These are phyloP conservation scores for Ajuga reptans DNA, from an alignment of 305 asterid species.

Conservation along the genomic window DNA sequence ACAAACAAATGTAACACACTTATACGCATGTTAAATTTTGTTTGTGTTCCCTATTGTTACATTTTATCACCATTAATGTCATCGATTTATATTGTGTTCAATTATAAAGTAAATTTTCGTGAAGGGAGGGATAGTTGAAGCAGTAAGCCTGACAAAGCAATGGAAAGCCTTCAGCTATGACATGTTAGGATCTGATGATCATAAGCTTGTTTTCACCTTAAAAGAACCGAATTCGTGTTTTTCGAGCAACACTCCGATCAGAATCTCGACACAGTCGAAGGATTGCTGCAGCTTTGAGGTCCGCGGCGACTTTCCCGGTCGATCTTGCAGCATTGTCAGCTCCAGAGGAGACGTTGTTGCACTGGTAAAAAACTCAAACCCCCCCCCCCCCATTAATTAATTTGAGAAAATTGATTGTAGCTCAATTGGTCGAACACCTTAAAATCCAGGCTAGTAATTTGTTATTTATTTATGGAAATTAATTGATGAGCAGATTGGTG, in stretches of 20 bases:
- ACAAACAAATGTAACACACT: no score
- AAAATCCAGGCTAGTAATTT: no score
- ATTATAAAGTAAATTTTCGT: no score
- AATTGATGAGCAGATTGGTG: conserved; percentile 51
- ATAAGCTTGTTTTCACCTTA: conserved; percentile 51
- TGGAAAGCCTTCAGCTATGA: conserved; percentile 58
- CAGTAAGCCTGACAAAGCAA: conserved; percentile 44
- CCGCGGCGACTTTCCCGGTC: conserved; percentile 48
- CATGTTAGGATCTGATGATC: conserved; percentile 35
- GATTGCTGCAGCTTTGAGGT: conserved; percentile 39
- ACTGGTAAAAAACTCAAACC: conserved; percentile 26
- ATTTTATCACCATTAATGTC: no score
- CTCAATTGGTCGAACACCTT: no score
- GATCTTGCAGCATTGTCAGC: conserved; percentile 51
- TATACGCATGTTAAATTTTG: no score
- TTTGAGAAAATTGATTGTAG: no score
- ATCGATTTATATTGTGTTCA: no score
- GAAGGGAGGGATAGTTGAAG: conserved; percentile 71
- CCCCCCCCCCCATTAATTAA: no score
- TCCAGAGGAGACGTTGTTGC: conserved; percentile 56
- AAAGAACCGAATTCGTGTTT: conserved; percentile 56
- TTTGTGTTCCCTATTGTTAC: no score
- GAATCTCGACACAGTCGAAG: conserved; percentile 42
- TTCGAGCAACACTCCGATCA: conserved; percentile 29
- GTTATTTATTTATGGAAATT: neutral